Evolutionary conservation across 2,329 filamentous ascomycete genomes (phyloP), one percentile per base, ranked within the genome.

Genomic region (Chaetothyriales sp.): DNA sequence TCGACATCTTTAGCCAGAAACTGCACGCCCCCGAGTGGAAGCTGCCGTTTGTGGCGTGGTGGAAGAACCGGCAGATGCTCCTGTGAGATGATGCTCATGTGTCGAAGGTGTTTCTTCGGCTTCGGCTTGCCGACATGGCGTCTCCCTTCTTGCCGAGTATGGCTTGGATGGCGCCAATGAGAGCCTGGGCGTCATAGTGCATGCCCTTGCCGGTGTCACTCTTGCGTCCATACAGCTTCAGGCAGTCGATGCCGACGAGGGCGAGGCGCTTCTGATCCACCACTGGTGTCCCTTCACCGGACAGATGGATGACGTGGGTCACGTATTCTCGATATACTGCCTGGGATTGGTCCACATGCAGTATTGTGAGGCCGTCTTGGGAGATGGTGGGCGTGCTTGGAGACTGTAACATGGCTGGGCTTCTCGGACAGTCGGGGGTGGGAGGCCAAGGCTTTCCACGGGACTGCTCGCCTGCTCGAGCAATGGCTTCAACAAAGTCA

Each of bases 401-500:
- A 19, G 18, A 2, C 32, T 39, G 32, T 15, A 39, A 39, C 26
- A 47, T 48, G 4, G 46, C 46, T n/a, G 52, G 55, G 18, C 46
- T 39, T 9, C 50, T 28, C 19, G 56, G 49, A 46, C 47, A 51
- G 9, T 55, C 36, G 12, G 54, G 39, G 3, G 32, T 44, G 9
- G 53, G 50, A 43, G 51, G 49, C 59, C 57, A 59, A 1, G 47
- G n/a, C 32, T 74, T 61, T 0, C 75, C 76, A 36, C 79, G 73
- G 49, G 81, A 87, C 58, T 87, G 77, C 32, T 79, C 76, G 39
- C 83, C 84, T 0, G 88, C 89, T 19, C 79, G 76, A 0, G 80
- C 80, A 46, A 96, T 83, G 0, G 90, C 86, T 9, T 75, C 78
- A 0, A 95, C 78, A 63, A 96, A 96, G 60, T 94, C 88, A 0